phyloP scores from a whole-genome alignment of 305 asterid species.

The Fraxinus paxiana region DNA sequence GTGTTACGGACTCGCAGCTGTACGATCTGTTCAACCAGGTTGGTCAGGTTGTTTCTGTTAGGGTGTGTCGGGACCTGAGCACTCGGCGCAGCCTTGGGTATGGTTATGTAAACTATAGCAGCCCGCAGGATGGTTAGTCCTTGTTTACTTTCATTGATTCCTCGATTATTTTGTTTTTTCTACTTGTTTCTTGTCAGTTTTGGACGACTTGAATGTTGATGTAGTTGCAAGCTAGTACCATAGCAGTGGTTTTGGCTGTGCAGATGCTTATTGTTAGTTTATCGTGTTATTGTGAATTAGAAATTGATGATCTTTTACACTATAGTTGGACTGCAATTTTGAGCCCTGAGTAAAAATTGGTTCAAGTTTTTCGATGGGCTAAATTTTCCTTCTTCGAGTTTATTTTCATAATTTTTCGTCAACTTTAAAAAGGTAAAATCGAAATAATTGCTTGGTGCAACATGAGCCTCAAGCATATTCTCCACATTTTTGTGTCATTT shows the following conservation, averaged over 20 bases:
- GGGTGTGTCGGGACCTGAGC: conserved; percentile 43
- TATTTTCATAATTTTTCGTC: not conserved
- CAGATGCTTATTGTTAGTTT: not conserved
- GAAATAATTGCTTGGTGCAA: not conserved
- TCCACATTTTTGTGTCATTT: not conserved
- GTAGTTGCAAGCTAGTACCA: not conserved
- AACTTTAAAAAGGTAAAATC: not conserved
- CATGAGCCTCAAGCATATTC: not conserved
- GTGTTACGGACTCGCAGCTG: conserved; percentile 40
- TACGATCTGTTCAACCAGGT: conserved; percentile 43
- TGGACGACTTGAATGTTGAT: not conserved
- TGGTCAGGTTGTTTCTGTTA: conserved; percentile 43
- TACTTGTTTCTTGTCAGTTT: not conserved
- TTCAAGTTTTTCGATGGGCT: not conserved
- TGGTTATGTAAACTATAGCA: conserved; percentile 41
- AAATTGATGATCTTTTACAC: not conserved
- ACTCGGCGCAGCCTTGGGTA: conserved; percentile 41
- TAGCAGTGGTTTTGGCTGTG: not conserved
- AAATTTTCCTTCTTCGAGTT: not conserved
- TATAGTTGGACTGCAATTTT: not conserved
- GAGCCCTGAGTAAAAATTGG: not conserved
- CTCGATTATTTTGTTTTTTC: not conserved
- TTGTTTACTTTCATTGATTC: not conserved
- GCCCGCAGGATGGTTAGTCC: conserved; percentile 39
- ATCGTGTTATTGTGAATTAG: not conserved